Evolutionary conservation across 2,329 filamentous ascomycete genomes (phyloP), one percentile per base, ranked within the genome.

Genomic region (Xylaria sp.): DNA sequence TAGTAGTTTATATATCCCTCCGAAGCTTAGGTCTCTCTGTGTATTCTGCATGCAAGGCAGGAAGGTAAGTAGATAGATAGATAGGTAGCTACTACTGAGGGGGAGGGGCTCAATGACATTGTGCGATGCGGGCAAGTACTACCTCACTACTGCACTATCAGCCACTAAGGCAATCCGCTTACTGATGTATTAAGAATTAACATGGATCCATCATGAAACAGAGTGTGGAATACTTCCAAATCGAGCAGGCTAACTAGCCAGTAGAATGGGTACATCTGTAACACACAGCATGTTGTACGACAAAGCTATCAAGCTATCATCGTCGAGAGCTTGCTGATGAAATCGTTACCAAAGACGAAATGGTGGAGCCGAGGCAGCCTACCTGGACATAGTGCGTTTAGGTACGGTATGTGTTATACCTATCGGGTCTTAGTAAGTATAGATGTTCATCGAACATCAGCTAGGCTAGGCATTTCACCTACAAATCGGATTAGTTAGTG

Each of bases 141-240:
- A 42, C 42, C 27, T 45, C 21, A 47, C 24, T 17, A 36, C 34
- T 36, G 34, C 34, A 36, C 34, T 36, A 36, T 17, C 11, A n/a
- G 50, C 19, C 14, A 51, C 60, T 62, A 54, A 55, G 53, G 50
- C 53, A 64, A 57, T 30, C 61, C 42, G 67, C 67, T 69, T 61
- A 69, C 63, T 69, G 67, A 69, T 69, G 30, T 39, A 61, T 69
- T 69, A 61, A 59, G 63, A 66, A 66, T 62, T 42, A 8, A 19
- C 51, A 30, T 39, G 57, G 34, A 21, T 53, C 45, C 5, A 12
- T 60, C 14, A 24, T 59, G 63, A 60, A 69, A 61, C 61, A 30
- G 39, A 27, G 21, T 48, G 21, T 39, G 7, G 32, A n/a, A 9
- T 54, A 36, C 39, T 51, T 27, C 65, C 48, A 24, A 19, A 54